Evolutionary conservation across 2,329 filamentous ascomycete genomes (phyloP), one percentile per base, ranked within the genome.

Genomic region (Dactylellina haptotyla): DNA sequence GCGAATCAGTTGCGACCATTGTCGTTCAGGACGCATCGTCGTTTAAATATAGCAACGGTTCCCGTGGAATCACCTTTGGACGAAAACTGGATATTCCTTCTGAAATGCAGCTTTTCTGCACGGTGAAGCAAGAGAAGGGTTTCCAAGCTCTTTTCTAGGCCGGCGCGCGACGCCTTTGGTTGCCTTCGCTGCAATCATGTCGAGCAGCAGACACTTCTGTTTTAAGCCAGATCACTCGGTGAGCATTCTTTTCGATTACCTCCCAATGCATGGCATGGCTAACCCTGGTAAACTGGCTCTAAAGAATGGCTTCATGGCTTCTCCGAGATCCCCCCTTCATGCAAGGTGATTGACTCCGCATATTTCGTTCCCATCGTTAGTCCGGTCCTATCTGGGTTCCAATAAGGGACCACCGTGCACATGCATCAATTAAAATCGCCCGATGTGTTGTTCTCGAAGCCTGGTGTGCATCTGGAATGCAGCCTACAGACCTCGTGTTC

Each of bases 361-460:
- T 65, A 66, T 62, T 56, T 62, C 39, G 26, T 16, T 43, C 16
- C 6, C 41, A 34, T 34, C n/a, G n/a, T 34, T 34, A 14, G 14
- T 20, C 45, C 32, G 46, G 46, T 43, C 41, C 51, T 39, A 61
- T 56, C 61, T 58, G 46, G 67, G 67, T 39, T 59, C 67, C 50
- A 57, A 46, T 50, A 37, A 30, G 50, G 39, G 51, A n/a, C n/a
- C 50, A 73, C 61, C 46, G 69, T 66, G 69, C 69, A 73, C 59
- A 64, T 72, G 67, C 67, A 64, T 50, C 45, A 32, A 16, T 23
- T 43, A 43, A 56, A 70, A 71, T 71, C 41, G 66, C 51, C 45
- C 58, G 51, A 66, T 73, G 53, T 73, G 69, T 66, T 73, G 69
- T 73, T 73, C 69, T 73, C 69, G 69, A 73, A 73, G 69, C 61